phyloP scores from a whole-genome alignment of 1,284 basidiomycete genomes.

The Moesziomyces parantarcticus region DNA sequence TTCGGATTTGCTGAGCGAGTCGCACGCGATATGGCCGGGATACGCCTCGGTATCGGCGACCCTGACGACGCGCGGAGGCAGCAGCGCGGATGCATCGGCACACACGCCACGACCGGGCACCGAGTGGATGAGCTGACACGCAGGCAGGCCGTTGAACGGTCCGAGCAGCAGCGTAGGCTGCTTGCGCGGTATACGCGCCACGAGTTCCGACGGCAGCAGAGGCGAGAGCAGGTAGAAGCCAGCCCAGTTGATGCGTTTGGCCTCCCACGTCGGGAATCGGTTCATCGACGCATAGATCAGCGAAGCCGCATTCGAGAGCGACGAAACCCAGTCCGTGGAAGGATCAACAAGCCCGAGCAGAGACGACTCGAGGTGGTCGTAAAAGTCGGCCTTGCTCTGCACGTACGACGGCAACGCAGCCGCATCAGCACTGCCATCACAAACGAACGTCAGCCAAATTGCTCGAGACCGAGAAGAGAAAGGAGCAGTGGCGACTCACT shows the following conservation, averaged over 20 bases:
- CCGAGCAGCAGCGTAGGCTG: slow-evolving; percentile 65
- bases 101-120: slow-evolving; percentile 68
- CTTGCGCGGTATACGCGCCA: slow-evolving; percentile 1
- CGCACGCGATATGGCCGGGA: slow-evolving; percentile 69
- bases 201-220: slow-evolving; percentile 55
- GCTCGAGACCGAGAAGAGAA: neutral
- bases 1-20: slow-evolving; percentile 67
- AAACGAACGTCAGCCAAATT: neutral
- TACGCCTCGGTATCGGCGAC: slow-evolving; percentile 67
- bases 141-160: slow-evolving; percentile 69
- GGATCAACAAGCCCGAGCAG: slow-evolving; percentile 61
- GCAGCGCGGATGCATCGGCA: slow-evolving; percentile 63
- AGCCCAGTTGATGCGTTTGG: slow-evolving; percentile 65
- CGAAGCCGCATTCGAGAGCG: slow-evolving; percentile 63
- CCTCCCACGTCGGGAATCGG: slow-evolving; percentile 50
- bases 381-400: slow-evolving; percentile 63
- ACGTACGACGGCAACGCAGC: slow-evolving; percentile 77
- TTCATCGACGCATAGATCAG: slow-evolving; percentile 63
- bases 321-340: slow-evolving; percentile 60
- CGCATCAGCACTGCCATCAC: slow-evolving; percentile 69
- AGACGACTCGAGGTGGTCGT: slow-evolving; percentile 65
- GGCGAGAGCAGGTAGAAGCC: slow-evolving; percentile 69
- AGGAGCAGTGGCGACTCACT: slow-evolving; percentile 13
- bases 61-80: slow-evolving; percentile 61
- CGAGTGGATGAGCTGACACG: slow-evolving; percentile 66